Conservation (phyloP, 2,329 filamentous ascomycete genomes). For the Claviceps fusiformis region DNA sequence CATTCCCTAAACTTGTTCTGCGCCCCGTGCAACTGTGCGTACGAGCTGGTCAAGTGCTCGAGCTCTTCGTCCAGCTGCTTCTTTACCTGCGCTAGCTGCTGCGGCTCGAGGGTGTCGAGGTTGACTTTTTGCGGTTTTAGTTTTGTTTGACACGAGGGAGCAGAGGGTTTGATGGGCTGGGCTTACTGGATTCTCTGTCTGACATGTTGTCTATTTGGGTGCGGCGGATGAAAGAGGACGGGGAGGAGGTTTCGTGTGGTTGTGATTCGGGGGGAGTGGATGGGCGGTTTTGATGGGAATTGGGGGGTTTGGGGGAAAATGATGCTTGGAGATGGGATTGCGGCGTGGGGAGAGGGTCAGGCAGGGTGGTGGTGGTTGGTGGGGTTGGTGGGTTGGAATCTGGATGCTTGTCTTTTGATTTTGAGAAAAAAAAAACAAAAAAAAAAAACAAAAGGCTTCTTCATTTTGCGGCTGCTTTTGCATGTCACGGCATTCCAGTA, state of each 20-base stretch:
- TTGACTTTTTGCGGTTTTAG: constrained; percentile 28
- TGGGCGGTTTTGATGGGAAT: not conserved
- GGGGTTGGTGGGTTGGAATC: not conserved
- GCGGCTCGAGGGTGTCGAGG: constrained; percentile 63
- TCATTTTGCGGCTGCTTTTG: no score
- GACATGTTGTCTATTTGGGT: not conserved
- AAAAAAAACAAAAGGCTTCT: no score
- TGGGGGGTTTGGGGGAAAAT: not conserved
- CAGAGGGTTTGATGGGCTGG: not conserved
- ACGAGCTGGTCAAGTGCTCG: constrained; percentile 82
- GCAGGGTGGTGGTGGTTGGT: not conserved
- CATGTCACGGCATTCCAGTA: no score
- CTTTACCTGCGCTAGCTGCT: constrained; percentile 84
- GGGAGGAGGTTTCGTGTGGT: no score
- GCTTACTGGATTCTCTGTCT: not conserved
- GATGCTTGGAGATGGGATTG: not conserved
- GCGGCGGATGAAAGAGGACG: no score
- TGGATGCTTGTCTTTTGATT: no score
- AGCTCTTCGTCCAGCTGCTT: constrained; percentile 94
- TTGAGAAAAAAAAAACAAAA: no score
- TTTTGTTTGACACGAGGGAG: not conserved
- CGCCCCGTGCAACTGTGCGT: constrained; percentile 76
- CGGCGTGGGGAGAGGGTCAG: not conserved
- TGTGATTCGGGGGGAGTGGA: no score
- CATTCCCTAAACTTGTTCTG: constrained; percentile 91